Percentiles rank a stretch among this genome's conserved stretches.
Evolutionary conservation across 2,329 filamentous ascomycete species (phyloP).

Genomic region (Nigrospora sphaerica): DNA sequence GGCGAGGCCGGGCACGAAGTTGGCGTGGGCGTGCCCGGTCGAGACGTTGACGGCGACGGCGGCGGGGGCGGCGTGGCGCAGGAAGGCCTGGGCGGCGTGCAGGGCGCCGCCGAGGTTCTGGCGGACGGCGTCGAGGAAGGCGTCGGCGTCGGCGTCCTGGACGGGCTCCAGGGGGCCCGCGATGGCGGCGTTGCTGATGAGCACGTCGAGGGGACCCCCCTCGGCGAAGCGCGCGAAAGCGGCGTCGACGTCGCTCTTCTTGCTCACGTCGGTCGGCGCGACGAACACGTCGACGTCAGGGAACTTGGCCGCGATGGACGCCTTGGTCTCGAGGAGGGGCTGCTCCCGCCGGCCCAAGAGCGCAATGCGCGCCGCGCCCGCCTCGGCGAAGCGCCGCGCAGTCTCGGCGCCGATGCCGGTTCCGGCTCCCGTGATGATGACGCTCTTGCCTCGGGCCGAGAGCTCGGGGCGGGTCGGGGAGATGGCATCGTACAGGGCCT

Average conservation of each 20-base stretch:
- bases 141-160: conserved; percentile 16
- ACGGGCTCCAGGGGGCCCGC: conserved; percentile 19
- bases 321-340: conserved; percentile 27
- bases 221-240: conserved; percentile 22
- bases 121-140: conserved; percentile 26
- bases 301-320: conserved; percentile 24
- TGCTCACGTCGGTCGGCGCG: conserved; percentile 23
- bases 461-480: conserved; percentile 31
- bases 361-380: conserved; percentile 33
- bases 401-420: conserved; percentile 36
- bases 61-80: conserved; percentile 20
- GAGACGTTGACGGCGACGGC: conserved; percentile 27
- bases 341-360: conserved; percentile 32
- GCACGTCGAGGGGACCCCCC: conserved; percentile 26
- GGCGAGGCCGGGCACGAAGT: conserved; percentile 16
- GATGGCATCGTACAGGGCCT: conserved; percentile 24
- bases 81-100: conserved; percentile 24
- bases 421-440: conserved; percentile 36
- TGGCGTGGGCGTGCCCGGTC: conserved; percentile 25
- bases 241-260: conserved; percentile 20
- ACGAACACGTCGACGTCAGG: conserved; percentile 23
- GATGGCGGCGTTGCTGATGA: conserved; percentile 30
- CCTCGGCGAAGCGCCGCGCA: conserved; percentile 32
- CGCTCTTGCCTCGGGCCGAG: conserved; percentile 28
- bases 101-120: conserved; percentile 25